Evolutionary conservation across 441 rosid species (phyloP).

Genomic region (Cnidoscolus chayamansa): DNA sequence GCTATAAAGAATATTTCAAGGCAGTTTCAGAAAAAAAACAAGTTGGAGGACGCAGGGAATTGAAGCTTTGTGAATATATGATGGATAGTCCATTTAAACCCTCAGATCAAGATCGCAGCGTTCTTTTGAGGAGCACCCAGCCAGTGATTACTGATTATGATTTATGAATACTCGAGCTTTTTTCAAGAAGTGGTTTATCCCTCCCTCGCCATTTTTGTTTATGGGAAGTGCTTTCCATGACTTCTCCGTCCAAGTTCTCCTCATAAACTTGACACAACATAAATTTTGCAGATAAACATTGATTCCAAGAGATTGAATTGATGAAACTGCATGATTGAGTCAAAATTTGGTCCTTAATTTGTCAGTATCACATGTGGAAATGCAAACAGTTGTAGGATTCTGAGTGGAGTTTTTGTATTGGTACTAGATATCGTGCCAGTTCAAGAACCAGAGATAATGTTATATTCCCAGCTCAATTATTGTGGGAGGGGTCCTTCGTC

Average conservation of each 20-base stretch:
- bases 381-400: background rate
- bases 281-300: background rate
- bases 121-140: constrained; percentile 56
- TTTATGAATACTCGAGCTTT: too few relatives aligned
- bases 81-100: constrained; percentile 85
- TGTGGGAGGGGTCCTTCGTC: background rate
- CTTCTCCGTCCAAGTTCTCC: background rate
- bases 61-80: constrained; percentile 78
- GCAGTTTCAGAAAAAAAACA: constrained; percentile 63
- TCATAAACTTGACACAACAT: too few relatives aligned
- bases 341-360: background rate
- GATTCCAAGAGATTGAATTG: background rate
- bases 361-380: background rate
- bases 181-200: too few relatives aligned
- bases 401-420: background rate
- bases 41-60: constrained; percentile 54
- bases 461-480: background rate
- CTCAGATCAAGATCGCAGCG: constrained; percentile 55
- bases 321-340: background rate
- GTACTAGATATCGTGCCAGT: background rate
- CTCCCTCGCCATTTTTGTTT: too few relatives aligned
- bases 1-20: constrained; percentile 68
- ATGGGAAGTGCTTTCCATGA: background rate
- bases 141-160: constrained; percentile 29
- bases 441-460: background rate